phyloP scores from a whole-genome alignment of 2,329 filamentous ascomycete genomes.

The Alternaria postmessia region DNA sequence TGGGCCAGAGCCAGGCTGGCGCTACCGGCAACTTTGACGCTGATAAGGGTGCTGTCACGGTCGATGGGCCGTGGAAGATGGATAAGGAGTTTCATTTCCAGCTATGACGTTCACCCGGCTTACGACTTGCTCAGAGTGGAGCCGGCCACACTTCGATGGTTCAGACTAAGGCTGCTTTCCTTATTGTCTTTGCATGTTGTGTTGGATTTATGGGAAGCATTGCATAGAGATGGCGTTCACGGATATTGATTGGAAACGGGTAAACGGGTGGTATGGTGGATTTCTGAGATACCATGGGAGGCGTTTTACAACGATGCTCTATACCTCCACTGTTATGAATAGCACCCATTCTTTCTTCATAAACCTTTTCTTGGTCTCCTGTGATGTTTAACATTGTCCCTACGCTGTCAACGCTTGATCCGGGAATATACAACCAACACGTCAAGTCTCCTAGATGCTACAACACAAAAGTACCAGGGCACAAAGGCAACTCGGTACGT shows the following conservation, averaged over 20 bases:
- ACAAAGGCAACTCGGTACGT: not conserved
- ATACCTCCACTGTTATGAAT: not conserved
- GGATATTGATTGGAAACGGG: not conserved
- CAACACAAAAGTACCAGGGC: not conserved
- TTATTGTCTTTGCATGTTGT: not conserved
- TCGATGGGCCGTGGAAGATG: conserved; percentile 43
- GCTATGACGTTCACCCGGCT: conserved; percentile 15
- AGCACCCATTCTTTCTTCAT: not conserved
- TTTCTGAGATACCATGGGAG: not conserved
- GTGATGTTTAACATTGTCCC: not conserved
- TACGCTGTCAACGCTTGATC: not conserved
- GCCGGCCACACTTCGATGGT: not conserved
- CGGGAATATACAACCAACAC: not conserved
- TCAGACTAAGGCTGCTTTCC: not conserved
- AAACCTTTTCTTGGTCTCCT: not conserved
- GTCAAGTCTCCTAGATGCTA: not conserved
- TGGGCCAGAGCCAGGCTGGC: conserved; percentile 35
- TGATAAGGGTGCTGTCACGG: conserved; percentile 21
- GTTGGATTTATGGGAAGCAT: not conserved
- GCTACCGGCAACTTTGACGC: conserved; percentile 27
- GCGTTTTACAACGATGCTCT: not conserved
- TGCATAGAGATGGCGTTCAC: not conserved
- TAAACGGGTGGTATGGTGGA: not conserved
- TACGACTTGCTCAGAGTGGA: not conserved
- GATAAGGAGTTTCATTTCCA: conserved; percentile 30